Base-by-base conservation (phyloP, 148 eudicot genomes). In the Suaeda aralocaspica region DNA sequence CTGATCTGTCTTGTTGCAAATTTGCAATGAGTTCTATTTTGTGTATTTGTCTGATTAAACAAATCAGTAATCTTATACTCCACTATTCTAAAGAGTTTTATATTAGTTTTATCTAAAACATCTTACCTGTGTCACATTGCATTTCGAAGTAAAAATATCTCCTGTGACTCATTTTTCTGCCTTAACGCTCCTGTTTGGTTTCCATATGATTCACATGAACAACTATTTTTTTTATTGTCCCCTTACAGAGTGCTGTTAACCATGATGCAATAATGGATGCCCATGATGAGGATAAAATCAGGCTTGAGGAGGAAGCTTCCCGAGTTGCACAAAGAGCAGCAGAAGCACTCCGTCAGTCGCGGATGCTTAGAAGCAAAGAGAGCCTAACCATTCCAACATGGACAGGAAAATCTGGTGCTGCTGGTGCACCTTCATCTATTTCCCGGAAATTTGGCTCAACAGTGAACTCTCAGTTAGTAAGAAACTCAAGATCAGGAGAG, bases 241-340 rank as follows among this genome's bases (percentile, higher is more conserved):
- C 68, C 12, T 55, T 77, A 73, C 86, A 94, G 98, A 94, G 98
- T 82, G 98, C 96, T 9, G 78, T 94, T 78, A 86, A 94, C 78
- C 98, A 94, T 73, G 98, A 94, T 78, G 87, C 84, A 18, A 91
- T 94, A 59, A 84, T 94, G 97, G 77, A 91, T 55, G 91, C 92
- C 70, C 80, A 91, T 19, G 98, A 87, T 50, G 96, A 89, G 66
- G 92, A 94, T 49, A 94, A 91, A 76, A 65, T 84, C 28, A 87
- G 83, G 76, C 84, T 90, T 0, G 95, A 93, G 36, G 91, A 88
- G 66, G 89, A 94, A 63, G 98, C 98, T 53, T 87, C 92, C 39
- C 87, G 82, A 71, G 86, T 94, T 21, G 98, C 98, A 30, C 92
- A 84, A 63, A 85, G 95, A 75, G 98, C 98, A 58, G 97, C 98